These are phyloP conservation scores for Nemania sp. DNA, from an alignment of 2,329 filamentous ascomycete genomes.

Conservation along the genomic window DNA sequence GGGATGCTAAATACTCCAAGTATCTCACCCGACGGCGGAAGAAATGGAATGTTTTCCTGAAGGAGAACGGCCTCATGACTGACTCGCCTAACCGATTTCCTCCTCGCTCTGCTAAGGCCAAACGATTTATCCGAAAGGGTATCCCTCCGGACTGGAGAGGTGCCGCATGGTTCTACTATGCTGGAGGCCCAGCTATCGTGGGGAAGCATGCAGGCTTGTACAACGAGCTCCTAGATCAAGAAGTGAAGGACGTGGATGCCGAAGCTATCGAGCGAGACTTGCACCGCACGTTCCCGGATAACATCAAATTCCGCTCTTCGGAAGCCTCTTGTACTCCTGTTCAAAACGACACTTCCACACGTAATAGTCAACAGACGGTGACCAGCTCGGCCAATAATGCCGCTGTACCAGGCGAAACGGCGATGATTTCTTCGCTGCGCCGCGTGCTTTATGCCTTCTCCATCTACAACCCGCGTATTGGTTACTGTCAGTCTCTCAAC, in stretches of 20 bases:
- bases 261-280: slow-evolving; percentile 94
- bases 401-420: slow-evolving; percentile 60
- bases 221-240: slow-evolving; percentile 65
- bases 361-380: slow-evolving; percentile 44
- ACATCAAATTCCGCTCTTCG: slow-evolving; percentile 80
- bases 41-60: slow-evolving; percentile 82
- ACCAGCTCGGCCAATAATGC: slow-evolving; percentile 35
- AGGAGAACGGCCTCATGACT: slow-evolving; percentile 73
- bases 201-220: slow-evolving; percentile 79
- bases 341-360: slow-evolving; percentile 38
- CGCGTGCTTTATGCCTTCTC: slow-evolving; percentile 88
- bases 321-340: slow-evolving; percentile 39
- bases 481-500: slow-evolving; percentile 95
- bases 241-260: slow-evolving; percentile 71
- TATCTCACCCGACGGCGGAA: slow-evolving; percentile 74
- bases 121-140: slow-evolving; percentile 88
- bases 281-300: slow-evolving; percentile 93
- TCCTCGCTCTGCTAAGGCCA: slow-evolving; percentile 77
- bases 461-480: slow-evolving; percentile 86
- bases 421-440: slow-evolving; percentile 79
- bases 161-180: slow-evolving; percentile 97
- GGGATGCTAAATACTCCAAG: slow-evolving; percentile 74
- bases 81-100: slow-evolving; percentile 78
- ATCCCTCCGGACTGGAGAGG: slow-evolving; percentile 93
- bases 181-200: slow-evolving; percentile 79